phyloP scores from a whole-genome alignment of 352 stramenopile genomes.

The Peronospora farinosa region DNA sequence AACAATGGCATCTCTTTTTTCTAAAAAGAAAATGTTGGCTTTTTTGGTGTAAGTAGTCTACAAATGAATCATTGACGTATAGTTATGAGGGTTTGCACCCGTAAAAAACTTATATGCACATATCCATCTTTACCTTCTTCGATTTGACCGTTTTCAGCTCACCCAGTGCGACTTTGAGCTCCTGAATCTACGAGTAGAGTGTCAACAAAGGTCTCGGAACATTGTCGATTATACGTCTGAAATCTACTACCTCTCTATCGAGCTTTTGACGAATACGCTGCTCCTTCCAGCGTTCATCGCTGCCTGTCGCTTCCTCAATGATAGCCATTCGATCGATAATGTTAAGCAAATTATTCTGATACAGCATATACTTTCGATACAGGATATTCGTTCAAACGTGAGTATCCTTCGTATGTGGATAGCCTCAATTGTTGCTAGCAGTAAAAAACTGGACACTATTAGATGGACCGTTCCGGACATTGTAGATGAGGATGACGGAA shows the following conservation, averaged over 20 bases:
- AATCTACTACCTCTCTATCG: conserved; percentile 29
- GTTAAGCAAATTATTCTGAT: conserved; percentile 4
- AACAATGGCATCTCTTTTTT: conserved; percentile 56
- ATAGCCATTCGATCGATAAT: conserved; percentile 9
- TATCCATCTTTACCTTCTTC: conserved; percentile 56
- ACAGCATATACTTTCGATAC: not conserved
- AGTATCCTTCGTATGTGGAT: too few relatives aligned
- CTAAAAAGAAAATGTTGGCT: conserved; percentile 71
- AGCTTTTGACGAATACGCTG: conserved; percentile 37
- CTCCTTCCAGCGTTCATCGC: conserved; percentile 38
- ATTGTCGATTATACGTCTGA: not conserved
- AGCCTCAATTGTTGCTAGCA: not conserved
- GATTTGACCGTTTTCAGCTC: conserved; percentile 65
- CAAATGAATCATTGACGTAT: not conserved
- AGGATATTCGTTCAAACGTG: too few relatives aligned
- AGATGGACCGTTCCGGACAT: not conserved
- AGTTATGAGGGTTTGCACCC: too few relatives aligned
- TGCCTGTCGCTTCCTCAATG: conserved; percentile 32
- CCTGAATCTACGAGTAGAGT: conserved; percentile 47
- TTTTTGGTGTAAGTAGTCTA: conserved; percentile 67
- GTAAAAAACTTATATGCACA: not conserved
- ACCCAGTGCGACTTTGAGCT: conserved; percentile 65
- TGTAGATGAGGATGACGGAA: not conserved
- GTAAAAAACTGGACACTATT: not conserved
- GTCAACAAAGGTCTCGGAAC: not conserved